Conservation (phyloP, 805 yeast species). For the Lipomyces oligophaga region DNA sequence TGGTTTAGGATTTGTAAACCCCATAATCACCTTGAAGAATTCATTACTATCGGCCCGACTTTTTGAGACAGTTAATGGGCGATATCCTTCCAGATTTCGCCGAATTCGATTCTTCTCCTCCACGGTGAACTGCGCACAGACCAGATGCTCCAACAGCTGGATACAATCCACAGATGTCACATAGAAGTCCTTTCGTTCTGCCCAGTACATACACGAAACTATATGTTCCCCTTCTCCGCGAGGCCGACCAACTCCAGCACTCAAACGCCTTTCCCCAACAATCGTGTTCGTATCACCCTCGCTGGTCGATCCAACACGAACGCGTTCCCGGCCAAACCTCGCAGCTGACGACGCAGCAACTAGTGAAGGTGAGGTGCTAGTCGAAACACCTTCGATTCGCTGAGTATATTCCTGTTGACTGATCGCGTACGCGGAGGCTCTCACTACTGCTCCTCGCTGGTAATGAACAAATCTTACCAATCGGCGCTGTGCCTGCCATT, state of each 20-base stretch:
- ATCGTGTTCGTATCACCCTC: background rate
- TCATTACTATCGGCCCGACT: slow-evolving; percentile 40
- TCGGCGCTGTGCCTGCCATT: slow-evolving; percentile 44
- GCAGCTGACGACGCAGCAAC: too few species aligned
- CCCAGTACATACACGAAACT: slow-evolving; percentile 53
- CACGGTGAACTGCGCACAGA: slow-evolving; percentile 52
- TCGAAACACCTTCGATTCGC: too few species aligned
- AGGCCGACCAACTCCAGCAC: too few species aligned
- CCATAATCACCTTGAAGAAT: slow-evolving; percentile 53
- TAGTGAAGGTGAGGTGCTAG: background rate
- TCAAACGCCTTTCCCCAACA: too few species aligned
- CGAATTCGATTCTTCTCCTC: slow-evolving; percentile 70
- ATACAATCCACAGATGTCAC: slow-evolving; percentile 67
- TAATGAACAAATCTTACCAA: slow-evolving; percentile 44
- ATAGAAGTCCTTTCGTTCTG: slow-evolving; percentile 45
- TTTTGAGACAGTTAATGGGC: slow-evolving; percentile 58
- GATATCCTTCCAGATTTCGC: slow-evolving; percentile 60
- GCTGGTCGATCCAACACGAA: too few species aligned
- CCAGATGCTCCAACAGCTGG: slow-evolving; percentile 52
- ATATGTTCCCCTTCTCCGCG: slow-evolving; percentile 24
- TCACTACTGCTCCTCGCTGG: slow-evolving; percentile 30
- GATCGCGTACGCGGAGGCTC: slow-evolving; percentile 34
- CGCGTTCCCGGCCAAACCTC: too few species aligned
- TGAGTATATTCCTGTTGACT: slow-evolving; percentile 17
- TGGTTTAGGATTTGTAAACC: slow-evolving; percentile 60